Percentiles rank a stretch among this genome's conserved stretches.
phyloP scores from a whole-genome alignment of 192 early-diverging fungal genomes.

The Umbelopsis isabellina region DNA sequence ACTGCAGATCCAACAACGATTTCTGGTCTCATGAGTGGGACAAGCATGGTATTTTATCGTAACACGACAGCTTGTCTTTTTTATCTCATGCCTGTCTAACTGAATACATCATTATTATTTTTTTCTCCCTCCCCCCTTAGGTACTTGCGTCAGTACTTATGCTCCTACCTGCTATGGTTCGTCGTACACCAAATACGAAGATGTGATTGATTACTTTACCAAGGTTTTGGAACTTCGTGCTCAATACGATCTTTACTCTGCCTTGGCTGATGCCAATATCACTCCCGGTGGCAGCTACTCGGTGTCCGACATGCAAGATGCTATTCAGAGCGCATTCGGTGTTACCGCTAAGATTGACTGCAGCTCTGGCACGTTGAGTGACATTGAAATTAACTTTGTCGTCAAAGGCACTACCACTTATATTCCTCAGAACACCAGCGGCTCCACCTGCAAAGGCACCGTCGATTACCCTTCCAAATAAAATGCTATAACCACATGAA shows the following conservation, averaged over 20 bases:
- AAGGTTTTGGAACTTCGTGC: slow-evolving; percentile 54
- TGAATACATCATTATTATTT: neutral
- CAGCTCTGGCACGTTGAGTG: slow-evolving; percentile 35
- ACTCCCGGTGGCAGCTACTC: slow-evolving; percentile 45
- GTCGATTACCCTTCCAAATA: slow-evolving; percentile 31
- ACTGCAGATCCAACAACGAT: slow-evolving; percentile 60
- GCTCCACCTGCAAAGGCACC: slow-evolving; percentile 29
- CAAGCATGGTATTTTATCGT: slow-evolving; percentile 65
- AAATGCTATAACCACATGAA: neutral
- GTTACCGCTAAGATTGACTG: slow-evolving; percentile 46
- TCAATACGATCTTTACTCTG: slow-evolving; percentile 59
- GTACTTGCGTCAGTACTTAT: slow-evolving; percentile 70
- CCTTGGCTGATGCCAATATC: slow-evolving; percentile 49
- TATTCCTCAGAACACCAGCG: slow-evolving; percentile 24
- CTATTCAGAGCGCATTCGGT: slow-evolving; percentile 46
- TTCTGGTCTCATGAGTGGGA: slow-evolving; percentile 83
- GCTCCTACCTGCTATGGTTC: slow-evolving; percentile 59
- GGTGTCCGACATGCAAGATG: slow-evolving; percentile 37
- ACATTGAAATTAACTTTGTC: slow-evolving; percentile 44
- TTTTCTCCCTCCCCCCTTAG: neutral
- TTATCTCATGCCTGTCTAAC: neutral
- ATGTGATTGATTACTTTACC: slow-evolving; percentile 63
- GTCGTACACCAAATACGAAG: slow-evolving; percentile 49
- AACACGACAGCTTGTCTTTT: neutral
- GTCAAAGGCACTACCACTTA: slow-evolving; percentile 40